phyloP scores from a whole-genome alignment of 2,329 filamentous ascomycete genomes.

The Botryotinia calthae region DNA sequence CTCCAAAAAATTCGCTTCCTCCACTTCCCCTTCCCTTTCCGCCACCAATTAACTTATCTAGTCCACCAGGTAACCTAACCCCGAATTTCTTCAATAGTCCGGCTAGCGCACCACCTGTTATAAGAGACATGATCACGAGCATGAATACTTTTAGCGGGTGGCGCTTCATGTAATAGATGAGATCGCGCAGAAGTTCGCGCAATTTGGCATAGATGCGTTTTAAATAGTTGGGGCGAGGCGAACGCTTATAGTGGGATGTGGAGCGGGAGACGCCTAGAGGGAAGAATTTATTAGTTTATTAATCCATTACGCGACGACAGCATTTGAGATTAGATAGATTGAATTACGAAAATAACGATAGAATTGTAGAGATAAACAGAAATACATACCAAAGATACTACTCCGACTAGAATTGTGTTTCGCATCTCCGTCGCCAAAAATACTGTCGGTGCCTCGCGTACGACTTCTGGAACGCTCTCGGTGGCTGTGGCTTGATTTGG shows the following conservation, averaged over 20 bases:
- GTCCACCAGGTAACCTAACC: constrained; percentile 64
- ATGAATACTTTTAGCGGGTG: constrained; percentile 87
- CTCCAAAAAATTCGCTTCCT: not conserved
- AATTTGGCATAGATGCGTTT: constrained; percentile 71
- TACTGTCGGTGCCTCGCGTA: constrained; percentile 37
- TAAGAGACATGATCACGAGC: constrained; percentile 80
- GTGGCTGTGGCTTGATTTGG: constrained; percentile 21
- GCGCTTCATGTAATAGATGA: constrained; percentile 75
- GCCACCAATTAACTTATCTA: constrained; percentile 57
- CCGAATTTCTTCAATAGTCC: constrained; percentile 78
- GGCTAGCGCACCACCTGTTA: constrained; percentile 78
- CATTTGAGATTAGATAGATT: not conserved
- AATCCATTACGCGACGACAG: not conserved
- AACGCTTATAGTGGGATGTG: constrained; percentile 70
- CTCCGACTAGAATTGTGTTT: constrained; percentile 44
- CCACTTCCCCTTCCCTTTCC: constrained; percentile 12
- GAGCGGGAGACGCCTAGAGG: constrained; percentile 19
- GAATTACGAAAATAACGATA: not conserved
- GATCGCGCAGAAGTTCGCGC: constrained; percentile 74
- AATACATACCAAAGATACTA: constrained; percentile 40
- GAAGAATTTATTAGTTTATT: constrained; percentile 4
- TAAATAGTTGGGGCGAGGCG: constrained; percentile 77
- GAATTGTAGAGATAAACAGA: not conserved
- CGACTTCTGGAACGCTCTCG: constrained; percentile 30
- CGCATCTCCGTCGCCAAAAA: constrained; percentile 45